phyloP scores from a whole-genome alignment of 345 rosid species.

The Microthlaspi erraticum region DNA sequence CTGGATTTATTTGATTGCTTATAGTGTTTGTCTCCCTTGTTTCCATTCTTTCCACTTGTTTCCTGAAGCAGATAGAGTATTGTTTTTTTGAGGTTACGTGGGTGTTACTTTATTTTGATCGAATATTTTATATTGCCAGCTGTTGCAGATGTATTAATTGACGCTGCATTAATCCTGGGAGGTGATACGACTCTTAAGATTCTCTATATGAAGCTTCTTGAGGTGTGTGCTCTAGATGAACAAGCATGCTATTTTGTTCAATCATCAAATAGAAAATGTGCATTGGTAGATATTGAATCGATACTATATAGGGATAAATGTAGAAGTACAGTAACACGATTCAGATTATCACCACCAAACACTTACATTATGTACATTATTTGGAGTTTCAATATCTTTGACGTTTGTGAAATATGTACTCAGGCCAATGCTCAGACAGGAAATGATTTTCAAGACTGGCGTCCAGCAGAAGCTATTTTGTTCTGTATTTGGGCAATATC shows the following conservation, averaged over 20 bases:
- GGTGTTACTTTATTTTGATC: slow-evolving; percentile 44
- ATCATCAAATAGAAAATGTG: not conserved
- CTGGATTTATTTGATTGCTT: slow-evolving; percentile 11
- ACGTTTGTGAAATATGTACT: slow-evolving; percentile 30
- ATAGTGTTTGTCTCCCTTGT: slow-evolving; percentile 8
- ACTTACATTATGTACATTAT: slow-evolving; percentile 12
- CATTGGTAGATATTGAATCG: slow-evolving; percentile 7
- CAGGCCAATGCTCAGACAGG: slow-evolving; percentile 82
- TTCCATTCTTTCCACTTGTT: slow-evolving; percentile 28
- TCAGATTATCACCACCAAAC: slow-evolving; percentile 6
- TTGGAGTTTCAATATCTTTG: slow-evolving; percentile 23
- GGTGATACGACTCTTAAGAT: slow-evolving; percentile 88
- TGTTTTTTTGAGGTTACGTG: slow-evolving; percentile 24
- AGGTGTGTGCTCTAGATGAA: slow-evolving; percentile 55
- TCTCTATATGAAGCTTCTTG: slow-evolving; percentile 83
- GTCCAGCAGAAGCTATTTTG: slow-evolving; percentile 95
- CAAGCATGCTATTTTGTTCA: slow-evolving; percentile 15
- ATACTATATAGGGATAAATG: slow-evolving; percentile 9
- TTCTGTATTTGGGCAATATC: slow-evolving; percentile 95
- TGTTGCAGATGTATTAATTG: slow-evolving; percentile 92
- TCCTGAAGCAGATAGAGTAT: slow-evolving; percentile 29
- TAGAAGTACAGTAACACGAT: not conserved
- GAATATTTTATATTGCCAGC: slow-evolving; percentile 64
- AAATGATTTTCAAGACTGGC: slow-evolving; percentile 75
- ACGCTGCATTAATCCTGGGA: slow-evolving; percentile 91